phyloP scores from a whole-genome alignment of 257 asterid species.

The Ophiorrhiza pumila region DNA sequence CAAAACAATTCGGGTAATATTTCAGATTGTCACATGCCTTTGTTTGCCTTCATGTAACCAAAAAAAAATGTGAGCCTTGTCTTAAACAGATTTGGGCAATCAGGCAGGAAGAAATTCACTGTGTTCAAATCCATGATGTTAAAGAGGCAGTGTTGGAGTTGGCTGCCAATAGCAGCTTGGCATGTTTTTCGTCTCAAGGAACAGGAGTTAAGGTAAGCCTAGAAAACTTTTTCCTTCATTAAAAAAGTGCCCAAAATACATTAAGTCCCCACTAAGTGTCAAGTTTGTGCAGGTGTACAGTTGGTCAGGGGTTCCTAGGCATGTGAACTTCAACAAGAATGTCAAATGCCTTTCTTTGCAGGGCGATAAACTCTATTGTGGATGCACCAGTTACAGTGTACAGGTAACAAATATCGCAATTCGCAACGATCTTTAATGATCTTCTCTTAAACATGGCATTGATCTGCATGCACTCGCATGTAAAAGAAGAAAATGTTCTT shows the following conservation, averaged over 20 bases:
- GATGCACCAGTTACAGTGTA: slow-evolving; percentile 61
- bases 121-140: slow-evolving; percentile 74
- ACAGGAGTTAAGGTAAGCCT: slow-evolving; percentile 64
- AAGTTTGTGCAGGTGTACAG: slow-evolving; percentile 50
- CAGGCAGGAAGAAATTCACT: slow-evolving; percentile 70
- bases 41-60: background rate
- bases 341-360: slow-evolving; percentile 54
- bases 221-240: background rate
- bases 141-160: slow-evolving; percentile 58
- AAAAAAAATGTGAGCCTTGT: no score
- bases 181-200: slow-evolving; percentile 64
- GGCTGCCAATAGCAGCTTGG: slow-evolving; percentile 50
- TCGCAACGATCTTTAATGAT: no score
- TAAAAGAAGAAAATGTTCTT: background rate
- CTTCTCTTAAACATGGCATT: background rate
- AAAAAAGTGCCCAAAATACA: background rate
- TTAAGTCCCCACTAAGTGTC: background rate
- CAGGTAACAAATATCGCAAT: slow-evolving; percentile 51
- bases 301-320: slow-evolving; percentile 67
- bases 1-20: slow-evolving; percentile 69
- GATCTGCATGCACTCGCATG: background rate
- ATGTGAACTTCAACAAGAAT: slow-evolving; percentile 59
- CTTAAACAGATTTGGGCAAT: slow-evolving; percentile 73
- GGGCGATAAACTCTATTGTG: slow-evolving; percentile 69
- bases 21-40: background rate